Conservation (phyloP, 805 yeast genomes). For the Wickerhamiella sergipiensis region DNA sequence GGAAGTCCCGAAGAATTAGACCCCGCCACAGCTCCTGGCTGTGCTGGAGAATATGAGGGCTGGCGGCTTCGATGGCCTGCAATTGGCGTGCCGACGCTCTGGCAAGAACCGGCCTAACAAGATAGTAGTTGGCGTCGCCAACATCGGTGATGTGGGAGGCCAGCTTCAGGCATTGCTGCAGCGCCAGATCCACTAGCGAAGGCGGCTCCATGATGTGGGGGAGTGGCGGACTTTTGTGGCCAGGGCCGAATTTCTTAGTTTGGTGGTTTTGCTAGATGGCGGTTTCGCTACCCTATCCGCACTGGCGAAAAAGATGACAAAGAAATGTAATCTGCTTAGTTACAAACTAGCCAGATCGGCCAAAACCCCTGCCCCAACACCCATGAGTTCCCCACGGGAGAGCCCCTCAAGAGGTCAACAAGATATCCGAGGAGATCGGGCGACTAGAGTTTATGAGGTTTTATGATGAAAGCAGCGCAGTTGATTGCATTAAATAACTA, state of each 20-base stretch:
- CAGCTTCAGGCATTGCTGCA: slow-evolving; percentile 13
- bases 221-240: neutral
- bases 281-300: neutral
- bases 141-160: slow-evolving; percentile 22
- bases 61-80: slow-evolving; percentile 19
- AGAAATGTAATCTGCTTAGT: too few relatives aligned
- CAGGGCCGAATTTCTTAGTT: neutral
- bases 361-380: too few relatives aligned
- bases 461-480: too few relatives aligned
- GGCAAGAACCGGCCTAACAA: slow-evolving; percentile 26
- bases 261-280: neutral
- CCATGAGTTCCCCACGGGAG: too few relatives aligned
- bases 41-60: slow-evolving; percentile 21
- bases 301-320: too few relatives aligned
- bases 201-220: slow-evolving; percentile 9
- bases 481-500: neutral
- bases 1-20: slow-evolving; percentile 22
- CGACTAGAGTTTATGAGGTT: too few relatives aligned
- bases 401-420: too few relatives aligned
- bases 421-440: too few relatives aligned
- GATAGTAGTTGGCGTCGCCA: slow-evolving; percentile 27
- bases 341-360: too few relatives aligned
- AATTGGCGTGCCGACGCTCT: slow-evolving; percentile 24
- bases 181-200: slow-evolving; percentile 13
- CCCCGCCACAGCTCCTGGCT: slow-evolving; percentile 25